Evolutionary conservation across 2,329 filamentous ascomycete genomes (phyloP).

Genomic region (Ceratocystis diversiconidia): DNA sequence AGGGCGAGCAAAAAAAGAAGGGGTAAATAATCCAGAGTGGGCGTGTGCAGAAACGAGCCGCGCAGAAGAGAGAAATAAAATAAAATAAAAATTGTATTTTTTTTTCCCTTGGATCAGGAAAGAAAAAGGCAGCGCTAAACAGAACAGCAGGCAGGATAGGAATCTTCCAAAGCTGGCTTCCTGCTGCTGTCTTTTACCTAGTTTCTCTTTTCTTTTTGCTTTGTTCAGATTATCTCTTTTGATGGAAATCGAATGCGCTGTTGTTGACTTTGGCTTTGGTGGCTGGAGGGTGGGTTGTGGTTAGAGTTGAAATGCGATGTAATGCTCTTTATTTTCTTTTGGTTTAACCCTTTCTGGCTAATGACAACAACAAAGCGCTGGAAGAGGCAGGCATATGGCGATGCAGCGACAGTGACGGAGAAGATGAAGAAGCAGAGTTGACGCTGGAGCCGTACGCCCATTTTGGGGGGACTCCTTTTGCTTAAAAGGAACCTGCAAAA

Average conservation of each 20-base stretch:
- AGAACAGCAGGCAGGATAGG: not conserved
- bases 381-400: not conserved
- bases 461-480: not conserved
- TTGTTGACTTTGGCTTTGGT: not conserved
- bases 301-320: not conserved
- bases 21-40: slow-evolving; percentile 6
- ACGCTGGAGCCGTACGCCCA: too few relatives aligned
- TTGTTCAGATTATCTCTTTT: too few relatives aligned
- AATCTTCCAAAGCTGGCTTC: too few relatives aligned
- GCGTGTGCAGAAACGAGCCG: slow-evolving; percentile 7
- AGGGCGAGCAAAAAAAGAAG: slow-evolving; percentile 4
- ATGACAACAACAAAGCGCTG: not conserved
- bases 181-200: too few relatives aligned
- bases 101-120: not conserved
- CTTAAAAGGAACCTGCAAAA: not conserved
- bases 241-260: too few relatives aligned
- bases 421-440: too few relatives aligned
- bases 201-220: too few relatives aligned
- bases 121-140: not conserved
- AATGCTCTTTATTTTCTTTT: not conserved
- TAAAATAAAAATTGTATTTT: not conserved
- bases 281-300: not conserved
- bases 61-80: not conserved
- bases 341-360: not conserved
- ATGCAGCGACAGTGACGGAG: not conserved